Conservation (phyloP, 73 alveolate species). For the Durusdinium trenchii region DNA sequence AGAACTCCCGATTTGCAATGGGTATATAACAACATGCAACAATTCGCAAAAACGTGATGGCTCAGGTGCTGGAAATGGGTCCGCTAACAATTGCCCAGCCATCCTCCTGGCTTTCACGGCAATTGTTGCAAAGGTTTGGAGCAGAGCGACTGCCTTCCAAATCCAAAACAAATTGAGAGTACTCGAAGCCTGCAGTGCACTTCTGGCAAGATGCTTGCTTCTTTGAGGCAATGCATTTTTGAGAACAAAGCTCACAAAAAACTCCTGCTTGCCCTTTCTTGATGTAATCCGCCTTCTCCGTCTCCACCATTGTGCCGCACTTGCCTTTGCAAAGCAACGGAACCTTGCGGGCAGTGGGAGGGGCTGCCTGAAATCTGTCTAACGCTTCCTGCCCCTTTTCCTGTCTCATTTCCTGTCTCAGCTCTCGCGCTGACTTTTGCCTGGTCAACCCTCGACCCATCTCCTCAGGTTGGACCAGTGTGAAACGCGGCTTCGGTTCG, state of each 20-base stretch:
- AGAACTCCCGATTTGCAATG: too few species aligned
- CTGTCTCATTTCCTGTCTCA: neutral
- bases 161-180: slow-evolving; percentile 19
- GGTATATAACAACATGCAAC: too few species aligned
- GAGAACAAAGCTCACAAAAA: neutral
- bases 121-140: neutral
- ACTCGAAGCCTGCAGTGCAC: neutral
- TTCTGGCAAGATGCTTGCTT: neutral
- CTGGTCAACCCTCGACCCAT: too few species aligned
- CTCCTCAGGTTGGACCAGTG: too few species aligned
- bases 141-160: neutral
- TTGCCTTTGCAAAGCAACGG: slow-evolving; percentile 21
- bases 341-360: neutral
- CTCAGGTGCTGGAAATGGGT: neutral
- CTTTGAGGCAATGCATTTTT: neutral
- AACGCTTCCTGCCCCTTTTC: neutral
- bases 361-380: neutral
- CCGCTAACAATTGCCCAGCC: slow-evolving; percentile 17
- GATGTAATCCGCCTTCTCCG: slow-evolving; percentile 31
- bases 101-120: neutral
- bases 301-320: slow-evolving; percentile 63
- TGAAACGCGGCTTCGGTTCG: neutral
- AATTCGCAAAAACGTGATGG: too few species aligned
- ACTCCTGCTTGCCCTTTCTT: slow-evolving; percentile 14
- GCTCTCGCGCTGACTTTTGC: too few species aligned